These are phyloP conservation scores for Volvox reticuliferus DNA, from an alignment of 139 green algal genomes.

Conservation along the genomic window DNA sequence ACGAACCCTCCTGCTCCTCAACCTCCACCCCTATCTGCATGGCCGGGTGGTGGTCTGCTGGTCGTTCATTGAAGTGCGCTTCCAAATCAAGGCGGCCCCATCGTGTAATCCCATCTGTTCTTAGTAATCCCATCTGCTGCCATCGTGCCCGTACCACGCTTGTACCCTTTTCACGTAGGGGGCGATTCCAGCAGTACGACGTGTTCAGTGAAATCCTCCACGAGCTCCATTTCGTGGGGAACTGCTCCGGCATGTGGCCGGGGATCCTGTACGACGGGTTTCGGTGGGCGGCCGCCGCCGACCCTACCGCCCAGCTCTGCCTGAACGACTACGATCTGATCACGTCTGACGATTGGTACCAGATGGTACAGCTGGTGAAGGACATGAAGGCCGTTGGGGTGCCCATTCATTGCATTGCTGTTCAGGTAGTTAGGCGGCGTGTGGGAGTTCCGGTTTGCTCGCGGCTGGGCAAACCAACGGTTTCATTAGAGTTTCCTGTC, in stretches of 20 bases:
- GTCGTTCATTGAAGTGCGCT: too few species aligned
- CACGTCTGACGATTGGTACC: background rate
- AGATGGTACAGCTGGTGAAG: slow-evolving; percentile 25
- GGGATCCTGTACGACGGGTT: slow-evolving; percentile 31
- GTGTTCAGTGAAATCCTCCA: slow-evolving; percentile 32
- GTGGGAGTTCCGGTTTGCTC: background rate
- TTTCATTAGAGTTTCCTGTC: background rate
- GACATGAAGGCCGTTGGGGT: background rate
- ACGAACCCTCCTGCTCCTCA: too few species aligned
- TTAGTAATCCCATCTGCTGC: too few species aligned
- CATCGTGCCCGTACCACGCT: too few species aligned
- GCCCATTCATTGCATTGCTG: slow-evolving; percentile 20
- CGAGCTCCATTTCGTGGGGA: background rate
- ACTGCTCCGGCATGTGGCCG: slow-evolving; percentile 36
- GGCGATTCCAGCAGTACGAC: slow-evolving; percentile 12
- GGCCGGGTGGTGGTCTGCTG: too few species aligned
- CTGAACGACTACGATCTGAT: slow-evolving; percentile 36
- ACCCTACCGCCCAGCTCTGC: slow-evolving; percentile 27
- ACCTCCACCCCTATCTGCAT: too few species aligned
- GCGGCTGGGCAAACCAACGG: background rate
- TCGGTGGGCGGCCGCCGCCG: slow-evolving; percentile 22
- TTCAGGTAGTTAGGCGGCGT: slow-evolving; percentile 1
- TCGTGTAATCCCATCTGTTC: too few species aligned
- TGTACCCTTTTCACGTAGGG: too few species aligned
- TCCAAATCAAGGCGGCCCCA: too few species aligned